Evolutionary conservation across 257 asterid species (phyloP).

Genomic region (Lycium barbarum): DNA sequence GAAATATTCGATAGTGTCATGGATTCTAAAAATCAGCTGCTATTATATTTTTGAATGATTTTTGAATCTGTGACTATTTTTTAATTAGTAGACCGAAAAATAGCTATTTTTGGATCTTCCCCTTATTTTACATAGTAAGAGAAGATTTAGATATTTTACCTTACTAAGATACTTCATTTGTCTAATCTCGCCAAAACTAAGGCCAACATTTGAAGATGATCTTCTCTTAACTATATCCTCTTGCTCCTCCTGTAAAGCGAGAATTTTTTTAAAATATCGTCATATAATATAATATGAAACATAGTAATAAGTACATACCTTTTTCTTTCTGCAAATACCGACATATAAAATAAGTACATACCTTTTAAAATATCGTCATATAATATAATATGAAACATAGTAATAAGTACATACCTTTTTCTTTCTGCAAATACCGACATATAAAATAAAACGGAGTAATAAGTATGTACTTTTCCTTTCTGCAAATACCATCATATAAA

Average conservation of each 20-base stretch:
- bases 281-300: too few species aligned
- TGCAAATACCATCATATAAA: not conserved
- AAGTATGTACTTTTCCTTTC: not conserved
- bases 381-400: too few species aligned
- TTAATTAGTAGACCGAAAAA: too few species aligned
- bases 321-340: conserved; percentile 15
- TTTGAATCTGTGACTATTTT: too few species aligned
- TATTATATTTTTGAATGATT: too few species aligned
- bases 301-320: not conserved
- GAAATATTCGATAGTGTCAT: too few species aligned
- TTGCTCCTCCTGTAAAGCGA: conserved; percentile 31
- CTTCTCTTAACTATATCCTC: conserved; percentile 24
- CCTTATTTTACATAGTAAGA: too few species aligned
- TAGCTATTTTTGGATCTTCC: too few species aligned
- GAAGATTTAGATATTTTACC: not conserved
- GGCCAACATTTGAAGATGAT: not conserved
- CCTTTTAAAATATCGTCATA: not conserved
- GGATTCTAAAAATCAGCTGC: too few species aligned
- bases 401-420: conserved; percentile 2
- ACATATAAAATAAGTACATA: too few species aligned
- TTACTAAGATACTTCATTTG: conserved; percentile 34
- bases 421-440: not conserved
- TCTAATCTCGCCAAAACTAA: conserved; percentile 19
- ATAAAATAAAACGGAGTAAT: too few species aligned
- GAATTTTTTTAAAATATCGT: not conserved